These are phyloP conservation scores for Metrosideros polymorpha DNA, from an alignment of 441 rosid genomes.

Conservation along the genomic window DNA sequence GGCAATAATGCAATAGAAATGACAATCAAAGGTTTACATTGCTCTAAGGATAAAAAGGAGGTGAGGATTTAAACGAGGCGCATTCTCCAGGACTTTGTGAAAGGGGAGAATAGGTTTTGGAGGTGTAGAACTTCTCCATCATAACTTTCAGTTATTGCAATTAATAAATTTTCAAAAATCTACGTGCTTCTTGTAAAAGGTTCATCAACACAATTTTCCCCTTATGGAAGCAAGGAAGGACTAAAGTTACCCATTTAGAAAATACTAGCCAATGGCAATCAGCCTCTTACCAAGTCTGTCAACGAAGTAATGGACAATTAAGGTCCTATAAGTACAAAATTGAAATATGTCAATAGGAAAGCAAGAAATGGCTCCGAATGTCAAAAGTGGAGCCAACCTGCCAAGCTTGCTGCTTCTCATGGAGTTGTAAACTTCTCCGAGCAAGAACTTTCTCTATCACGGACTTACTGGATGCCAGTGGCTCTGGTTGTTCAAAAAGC, in stretches of 20 bases:
- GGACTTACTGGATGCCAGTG: constrained; percentile 32
- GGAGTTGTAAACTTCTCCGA: constrained; percentile 52
- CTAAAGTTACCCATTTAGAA: background rate
- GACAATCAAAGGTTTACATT: background rate
- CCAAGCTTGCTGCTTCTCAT: constrained; percentile 62
- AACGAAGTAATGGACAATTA: background rate
- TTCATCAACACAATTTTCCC: background rate
- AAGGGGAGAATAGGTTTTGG: background rate
- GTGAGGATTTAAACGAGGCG: background rate
- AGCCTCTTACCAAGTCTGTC: background rate
- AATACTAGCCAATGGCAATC: background rate
- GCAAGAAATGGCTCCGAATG: background rate
- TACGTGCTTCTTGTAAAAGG: background rate
- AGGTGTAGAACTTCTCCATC: background rate
- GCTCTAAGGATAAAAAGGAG: background rate
- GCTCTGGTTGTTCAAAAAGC: constrained; percentile 64
- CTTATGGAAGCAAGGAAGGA: background rate
- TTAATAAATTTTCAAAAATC: background rate
- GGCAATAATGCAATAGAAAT: background rate
- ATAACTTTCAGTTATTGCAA: background rate
- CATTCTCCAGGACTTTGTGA: background rate
- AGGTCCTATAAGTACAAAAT: background rate
- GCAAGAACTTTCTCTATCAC: constrained; percentile 42
- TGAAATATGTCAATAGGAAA: background rate
- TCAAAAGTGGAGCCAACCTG: constrained; percentile 37